These are phyloP conservation scores for Microdochium bolleyi DNA, from an alignment of 2,329 filamentous ascomycete genomes.

Conservation along the genomic window DNA sequence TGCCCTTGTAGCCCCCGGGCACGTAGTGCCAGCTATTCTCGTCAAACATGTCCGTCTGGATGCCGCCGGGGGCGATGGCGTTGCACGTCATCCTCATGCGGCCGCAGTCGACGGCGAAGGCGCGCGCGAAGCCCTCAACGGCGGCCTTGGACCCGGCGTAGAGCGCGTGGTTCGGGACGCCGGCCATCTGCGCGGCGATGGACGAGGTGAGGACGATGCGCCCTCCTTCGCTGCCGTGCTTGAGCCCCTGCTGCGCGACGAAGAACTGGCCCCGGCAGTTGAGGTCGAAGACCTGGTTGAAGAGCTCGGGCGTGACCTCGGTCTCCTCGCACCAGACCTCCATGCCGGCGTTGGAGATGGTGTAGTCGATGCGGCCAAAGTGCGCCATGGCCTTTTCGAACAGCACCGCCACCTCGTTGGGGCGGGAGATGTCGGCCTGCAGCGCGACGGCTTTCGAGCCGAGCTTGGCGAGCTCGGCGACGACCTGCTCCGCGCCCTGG, in stretches of 20 bases:
- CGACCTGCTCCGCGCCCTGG: slow-evolving; percentile 46
- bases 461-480: slow-evolving; percentile 44
- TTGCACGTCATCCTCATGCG: slow-evolving; percentile 63
- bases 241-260: slow-evolving; percentile 67
- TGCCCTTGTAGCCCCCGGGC: slow-evolving; percentile 43
- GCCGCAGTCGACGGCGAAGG: slow-evolving; percentile 65
- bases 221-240: slow-evolving; percentile 61
- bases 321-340: slow-evolving; percentile 64
- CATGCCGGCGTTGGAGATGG: slow-evolving; percentile 65
- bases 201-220: slow-evolving; percentile 67
- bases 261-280: slow-evolving; percentile 70
- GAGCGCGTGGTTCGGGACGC: slow-evolving; percentile 61
- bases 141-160: slow-evolving; percentile 68
- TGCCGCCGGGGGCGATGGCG: slow-evolving; percentile 63
- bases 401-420: slow-evolving; percentile 50
- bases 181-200: slow-evolving; percentile 58
- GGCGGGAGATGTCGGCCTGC: slow-evolving; percentile 57
- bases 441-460: slow-evolving; percentile 50
- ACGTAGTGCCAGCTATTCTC: slow-evolving; percentile 61
- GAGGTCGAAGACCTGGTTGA: slow-evolving; percentile 64
- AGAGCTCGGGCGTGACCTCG: slow-evolving; percentile 62
- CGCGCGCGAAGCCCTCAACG: slow-evolving; percentile 64
- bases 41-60: slow-evolving; percentile 73
- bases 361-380: slow-evolving; percentile 64
- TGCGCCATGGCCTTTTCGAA: slow-evolving; percentile 57